These are phyloP conservation scores for Ambrosia hybrid DNA, from an alignment of 140 eudicot genomes.

Conservation along the genomic window DNA sequence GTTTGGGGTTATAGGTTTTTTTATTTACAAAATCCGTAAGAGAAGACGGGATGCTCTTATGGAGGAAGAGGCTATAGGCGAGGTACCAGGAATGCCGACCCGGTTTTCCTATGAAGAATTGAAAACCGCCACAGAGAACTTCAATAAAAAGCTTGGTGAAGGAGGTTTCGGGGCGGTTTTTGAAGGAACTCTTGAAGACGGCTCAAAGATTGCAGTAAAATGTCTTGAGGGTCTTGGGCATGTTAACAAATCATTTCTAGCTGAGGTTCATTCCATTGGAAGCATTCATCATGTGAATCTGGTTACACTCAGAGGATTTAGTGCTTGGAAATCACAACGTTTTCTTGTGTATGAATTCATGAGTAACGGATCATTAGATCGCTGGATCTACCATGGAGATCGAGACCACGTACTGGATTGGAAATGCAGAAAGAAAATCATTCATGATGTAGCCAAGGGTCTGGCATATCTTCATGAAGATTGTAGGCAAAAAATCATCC, in stretches of 20 bases:
- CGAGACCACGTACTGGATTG: neutral
- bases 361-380: neutral
- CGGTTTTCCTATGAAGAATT: neutral
- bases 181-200: neutral
- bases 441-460: neutral
- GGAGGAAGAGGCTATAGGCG: neutral
- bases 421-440: neutral
- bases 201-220: neutral
- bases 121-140: neutral
- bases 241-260: neutral
- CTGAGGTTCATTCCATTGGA: neutral
- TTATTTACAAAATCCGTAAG: neutral
- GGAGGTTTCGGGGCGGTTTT: neutral
- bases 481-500: neutral
- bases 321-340: slow-evolving; percentile 1
- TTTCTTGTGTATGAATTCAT: neutral
- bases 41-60: neutral
- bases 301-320: neutral
- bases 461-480: neutral
- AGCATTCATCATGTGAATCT: neutral
- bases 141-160: neutral
- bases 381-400: neutral
- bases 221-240: neutral
- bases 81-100: neutral
- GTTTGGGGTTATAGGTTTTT: neutral